Percentiles rank a stretch among this genome's conserved stretches.
Evolutionary conservation across 2,329 filamentous ascomycete species (phyloP).

Genomic region (Xylaria sp.): DNA sequence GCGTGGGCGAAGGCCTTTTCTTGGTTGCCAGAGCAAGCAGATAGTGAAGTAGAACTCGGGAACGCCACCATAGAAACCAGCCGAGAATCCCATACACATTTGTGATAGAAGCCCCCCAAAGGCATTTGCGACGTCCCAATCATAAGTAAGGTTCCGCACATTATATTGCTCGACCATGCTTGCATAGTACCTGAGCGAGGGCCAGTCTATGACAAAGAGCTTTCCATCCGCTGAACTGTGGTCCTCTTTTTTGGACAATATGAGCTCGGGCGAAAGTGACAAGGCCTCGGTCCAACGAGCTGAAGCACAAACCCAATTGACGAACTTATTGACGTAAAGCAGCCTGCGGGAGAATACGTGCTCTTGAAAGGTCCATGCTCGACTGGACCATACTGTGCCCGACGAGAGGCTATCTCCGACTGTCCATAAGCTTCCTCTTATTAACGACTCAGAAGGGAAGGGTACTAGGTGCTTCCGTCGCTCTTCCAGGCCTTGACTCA

Average conservation of each 20-base stretch:
- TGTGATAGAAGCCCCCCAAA: slow-evolving; percentile 22
- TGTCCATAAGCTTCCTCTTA: slow-evolving; percentile 15
- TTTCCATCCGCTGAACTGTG: neutral
- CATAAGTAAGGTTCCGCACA: slow-evolving; percentile 18
- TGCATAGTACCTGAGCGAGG: slow-evolving; percentile 21
- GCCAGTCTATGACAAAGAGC: slow-evolving; percentile 22
- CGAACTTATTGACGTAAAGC: slow-evolving; percentile 23
- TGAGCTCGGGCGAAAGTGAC: neutral
- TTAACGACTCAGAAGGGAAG: slow-evolving; percentile 16
- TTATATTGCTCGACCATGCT: slow-evolving; percentile 25
- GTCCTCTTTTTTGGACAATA: neutral
- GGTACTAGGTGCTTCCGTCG: slow-evolving; percentile 20
- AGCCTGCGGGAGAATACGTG: slow-evolving; percentile 26
- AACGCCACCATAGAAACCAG: slow-evolving; percentile 23
- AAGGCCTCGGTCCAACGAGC: slow-evolving; percentile 18
- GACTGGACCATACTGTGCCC: slow-evolving; percentile 22
- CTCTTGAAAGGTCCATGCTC: slow-evolving; percentile 29
- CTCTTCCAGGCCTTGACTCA: slow-evolving; percentile 16
- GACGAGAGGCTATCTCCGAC: slow-evolving; percentile 5
- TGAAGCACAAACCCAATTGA: slow-evolving; percentile 22
- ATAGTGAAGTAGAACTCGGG: slow-evolving; percentile 30
- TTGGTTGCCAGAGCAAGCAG: slow-evolving; percentile 28
- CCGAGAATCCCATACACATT: slow-evolving; percentile 23
- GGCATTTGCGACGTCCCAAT: slow-evolving; percentile 18
- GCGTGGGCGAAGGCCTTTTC: slow-evolving; percentile 11